Conservation (phyloP, 306 rosid genomes). For the Prunus mongolica region DNA sequence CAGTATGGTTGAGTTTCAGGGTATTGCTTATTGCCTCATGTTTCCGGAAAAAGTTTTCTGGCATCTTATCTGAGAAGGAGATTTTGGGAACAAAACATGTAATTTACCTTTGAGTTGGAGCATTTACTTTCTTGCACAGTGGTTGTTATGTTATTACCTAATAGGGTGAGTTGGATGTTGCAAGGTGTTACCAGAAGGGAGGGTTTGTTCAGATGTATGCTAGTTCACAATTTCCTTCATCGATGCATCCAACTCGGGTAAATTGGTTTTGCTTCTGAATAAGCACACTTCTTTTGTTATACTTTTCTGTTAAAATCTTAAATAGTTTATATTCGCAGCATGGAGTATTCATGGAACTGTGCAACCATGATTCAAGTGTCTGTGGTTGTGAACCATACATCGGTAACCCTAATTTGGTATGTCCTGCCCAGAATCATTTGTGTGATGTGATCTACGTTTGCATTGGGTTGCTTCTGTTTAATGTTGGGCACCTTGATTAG, state of each 20-base stretch:
- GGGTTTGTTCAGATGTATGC: conserved; percentile 74
- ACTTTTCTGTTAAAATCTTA: conserved; percentile 9
- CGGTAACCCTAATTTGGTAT: conserved; percentile 59
- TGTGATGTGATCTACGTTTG: background rate
- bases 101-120: conserved; percentile 31
- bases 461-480: conserved; percentile 9
- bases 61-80: conserved; percentile 63
- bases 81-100: conserved; percentile 87
- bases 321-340: conserved; percentile 43
- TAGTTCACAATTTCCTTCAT: conserved; percentile 45
- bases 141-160: conserved; percentile 12
- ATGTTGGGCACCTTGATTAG: conserved; percentile 5
- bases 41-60: conserved; percentile 66
- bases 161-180: conserved; percentile 30
- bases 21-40: conserved; percentile 68
- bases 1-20: conserved; percentile 53
- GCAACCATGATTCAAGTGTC: conserved; percentile 49
- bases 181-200: conserved; percentile 70
- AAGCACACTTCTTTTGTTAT: conserved; percentile 16
- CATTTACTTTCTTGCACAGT: conserved; percentile 3
- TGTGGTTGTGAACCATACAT: conserved; percentile 51
- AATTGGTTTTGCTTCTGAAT: conserved; percentile 13
- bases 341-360: conserved; percentile 56
- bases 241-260: conserved; percentile 52
- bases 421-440: background rate